A percentile compares a stretch with the other conserved stretches of the same genome.
These are phyloP conservation scores for Teratosphaeria epicoccoides DNA, from an alignment of 2,329 filamentous ascomycete genomes.

Conservation along the genomic window DNA sequence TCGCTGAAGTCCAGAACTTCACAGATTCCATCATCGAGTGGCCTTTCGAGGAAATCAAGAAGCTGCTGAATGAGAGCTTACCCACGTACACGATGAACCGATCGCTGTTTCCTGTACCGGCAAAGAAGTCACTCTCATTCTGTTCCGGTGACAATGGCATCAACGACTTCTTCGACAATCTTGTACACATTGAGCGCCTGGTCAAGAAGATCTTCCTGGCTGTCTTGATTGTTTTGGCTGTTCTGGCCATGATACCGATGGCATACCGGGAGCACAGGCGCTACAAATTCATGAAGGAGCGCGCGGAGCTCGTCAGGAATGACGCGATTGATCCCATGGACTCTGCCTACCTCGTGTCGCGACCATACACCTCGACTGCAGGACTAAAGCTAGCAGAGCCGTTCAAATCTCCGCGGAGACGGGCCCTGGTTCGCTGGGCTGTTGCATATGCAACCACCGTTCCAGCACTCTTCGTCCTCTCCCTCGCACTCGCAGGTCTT, in stretches of 20 bases:
- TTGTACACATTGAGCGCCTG: slow-evolving; percentile 55
- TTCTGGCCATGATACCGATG: slow-evolving; percentile 67
- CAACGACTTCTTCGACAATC: slow-evolving; percentile 67
- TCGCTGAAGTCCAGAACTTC: slow-evolving; percentile 71
- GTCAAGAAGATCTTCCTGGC: slow-evolving; percentile 67
- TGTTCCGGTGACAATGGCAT: slow-evolving; percentile 79
- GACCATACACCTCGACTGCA: slow-evolving; percentile 61
- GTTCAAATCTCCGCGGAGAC: slow-evolving; percentile 53
- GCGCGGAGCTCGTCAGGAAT: slow-evolving; percentile 54
- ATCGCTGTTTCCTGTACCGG: slow-evolving; percentile 67
- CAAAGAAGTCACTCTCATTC: slow-evolving; percentile 73
- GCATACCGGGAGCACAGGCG: slow-evolving; percentile 68
- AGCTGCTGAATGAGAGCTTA: slow-evolving; percentile 59
- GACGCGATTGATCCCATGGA: slow-evolving; percentile 72
- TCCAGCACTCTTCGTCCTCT: slow-evolving; percentile 75
- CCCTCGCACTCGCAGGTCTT: slow-evolving; percentile 70
- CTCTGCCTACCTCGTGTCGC: slow-evolving; percentile 74
- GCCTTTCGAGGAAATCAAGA: slow-evolving; percentile 73
- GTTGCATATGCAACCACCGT: slow-evolving; percentile 79
- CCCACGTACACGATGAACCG: slow-evolving; percentile 68
- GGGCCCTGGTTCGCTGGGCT: slow-evolving; percentile 69
- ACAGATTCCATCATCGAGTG: slow-evolving; percentile 62
- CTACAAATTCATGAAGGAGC: slow-evolving; percentile 62
- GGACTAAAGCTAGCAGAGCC: slow-evolving; percentile 61
- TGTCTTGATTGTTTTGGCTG: slow-evolving; percentile 60